Evolutionary conservation across 2,329 filamentous ascomycete species (phyloP).

Genomic region (Magnaporthales sp.): DNA sequence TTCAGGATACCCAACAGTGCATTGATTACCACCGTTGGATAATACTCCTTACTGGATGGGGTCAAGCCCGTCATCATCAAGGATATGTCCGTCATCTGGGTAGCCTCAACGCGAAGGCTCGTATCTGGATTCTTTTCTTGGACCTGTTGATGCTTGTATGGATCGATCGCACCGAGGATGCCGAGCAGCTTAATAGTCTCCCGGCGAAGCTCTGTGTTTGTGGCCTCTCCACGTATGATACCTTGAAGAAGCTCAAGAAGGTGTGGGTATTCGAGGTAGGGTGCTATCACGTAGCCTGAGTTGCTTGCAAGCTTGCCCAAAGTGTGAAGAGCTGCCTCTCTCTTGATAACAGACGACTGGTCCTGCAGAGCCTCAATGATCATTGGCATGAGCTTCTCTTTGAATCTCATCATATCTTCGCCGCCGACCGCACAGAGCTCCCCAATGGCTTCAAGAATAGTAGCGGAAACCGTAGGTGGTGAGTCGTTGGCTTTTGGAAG

Average conservation of each 20-base stretch:
- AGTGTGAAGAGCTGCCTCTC: slow-evolving; percentile 83
- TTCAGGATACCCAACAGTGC: slow-evolving; percentile 87
- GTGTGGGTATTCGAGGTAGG: slow-evolving; percentile 91
- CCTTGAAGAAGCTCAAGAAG: slow-evolving; percentile 86
- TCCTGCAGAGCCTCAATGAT: slow-evolving; percentile 93
- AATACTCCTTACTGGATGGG: slow-evolving; percentile 96
- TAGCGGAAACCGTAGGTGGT: slow-evolving; percentile 82
- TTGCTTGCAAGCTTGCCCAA: slow-evolving; percentile 91
- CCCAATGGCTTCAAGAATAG: slow-evolving; percentile 89
- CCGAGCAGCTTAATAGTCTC: slow-evolving; percentile 97
- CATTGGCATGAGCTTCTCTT: slow-evolving; percentile 86
- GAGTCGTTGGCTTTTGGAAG: slow-evolving; percentile 82
- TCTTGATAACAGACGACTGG: slow-evolving; percentile 80
- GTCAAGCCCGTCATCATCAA: slow-evolving; percentile 97
- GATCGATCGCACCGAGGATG: slow-evolving; percentile 88
- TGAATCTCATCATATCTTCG: slow-evolving; percentile 86
- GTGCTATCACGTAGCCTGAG: slow-evolving; percentile 94
- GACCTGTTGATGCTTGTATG: slow-evolving; percentile 90
- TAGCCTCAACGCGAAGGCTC: slow-evolving; percentile 55
- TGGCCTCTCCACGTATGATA: slow-evolving; percentile 84
- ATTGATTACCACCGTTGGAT: slow-evolving; percentile 95
- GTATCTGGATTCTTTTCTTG: slow-evolving; percentile 81
- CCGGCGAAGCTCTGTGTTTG: slow-evolving; percentile 74
- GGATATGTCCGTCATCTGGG: slow-evolving; percentile 80
- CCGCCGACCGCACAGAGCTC: slow-evolving; percentile 91